Evolutionary conservation across 768 basidiomycete species (phyloP).

Genomic region (Suillus tomentosus): DNA sequence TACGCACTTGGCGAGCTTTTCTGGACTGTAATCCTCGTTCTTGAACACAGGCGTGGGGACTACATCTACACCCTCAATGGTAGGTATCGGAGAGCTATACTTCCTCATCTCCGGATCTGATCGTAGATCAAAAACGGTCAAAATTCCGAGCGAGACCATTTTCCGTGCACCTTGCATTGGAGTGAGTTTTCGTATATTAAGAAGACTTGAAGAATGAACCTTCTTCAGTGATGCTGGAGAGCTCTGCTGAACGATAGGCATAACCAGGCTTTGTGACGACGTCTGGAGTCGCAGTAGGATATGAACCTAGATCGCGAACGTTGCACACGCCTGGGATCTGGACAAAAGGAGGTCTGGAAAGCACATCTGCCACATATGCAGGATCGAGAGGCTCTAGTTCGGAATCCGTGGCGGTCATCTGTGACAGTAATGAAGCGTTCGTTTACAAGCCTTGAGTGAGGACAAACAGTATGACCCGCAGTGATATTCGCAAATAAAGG

Average conservation of each 20-base stretch:
- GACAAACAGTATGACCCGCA: neutral
- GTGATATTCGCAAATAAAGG: neutral
- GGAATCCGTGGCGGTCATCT: slow-evolving; percentile 25
- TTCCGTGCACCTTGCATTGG: slow-evolving; percentile 53
- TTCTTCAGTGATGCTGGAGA: slow-evolving; percentile 68
- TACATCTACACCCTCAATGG: slow-evolving; percentile 63
- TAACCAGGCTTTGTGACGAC: slow-evolving; percentile 57
- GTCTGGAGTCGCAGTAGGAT: slow-evolving; percentile 51
- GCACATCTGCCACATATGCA: slow-evolving; percentile 57
- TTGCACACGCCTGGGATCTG: slow-evolving; percentile 74
- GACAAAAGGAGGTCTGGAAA: slow-evolving; percentile 73
- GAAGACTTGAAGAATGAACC: slow-evolving; percentile 42
- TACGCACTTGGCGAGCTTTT: slow-evolving; percentile 82
- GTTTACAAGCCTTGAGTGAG: slow-evolving; percentile 6
- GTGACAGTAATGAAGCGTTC: neutral
- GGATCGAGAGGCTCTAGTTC: slow-evolving; percentile 69
- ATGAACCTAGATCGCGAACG: slow-evolving; percentile 69
- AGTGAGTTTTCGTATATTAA: neutral
- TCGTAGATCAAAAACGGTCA: slow-evolving; percentile 73
- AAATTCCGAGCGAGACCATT: slow-evolving; percentile 62
- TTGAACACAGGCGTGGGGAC: slow-evolving; percentile 63
- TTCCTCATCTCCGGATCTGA: slow-evolving; percentile 80
- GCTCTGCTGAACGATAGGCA: slow-evolving; percentile 70
- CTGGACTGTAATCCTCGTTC: slow-evolving; percentile 79
- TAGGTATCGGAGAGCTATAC: slow-evolving; percentile 65